phyloP scores from a whole-genome alignment of 2,329 filamentous ascomycete species.

The Neofusicoccum umdonicola region DNA sequence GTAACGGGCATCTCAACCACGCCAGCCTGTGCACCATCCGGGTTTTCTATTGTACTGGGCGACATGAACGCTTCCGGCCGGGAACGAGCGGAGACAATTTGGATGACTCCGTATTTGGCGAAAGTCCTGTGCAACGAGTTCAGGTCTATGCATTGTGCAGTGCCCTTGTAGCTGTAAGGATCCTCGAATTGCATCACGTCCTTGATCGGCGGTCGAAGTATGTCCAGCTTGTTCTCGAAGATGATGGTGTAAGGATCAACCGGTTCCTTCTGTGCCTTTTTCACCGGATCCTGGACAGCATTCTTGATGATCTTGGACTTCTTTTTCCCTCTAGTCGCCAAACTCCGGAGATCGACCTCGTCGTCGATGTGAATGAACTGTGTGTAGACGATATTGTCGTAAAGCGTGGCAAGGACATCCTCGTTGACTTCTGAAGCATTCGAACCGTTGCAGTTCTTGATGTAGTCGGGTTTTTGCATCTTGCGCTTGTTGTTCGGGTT shows the following conservation, averaged over 20 bases:
- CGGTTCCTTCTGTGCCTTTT: constrained; percentile 71
- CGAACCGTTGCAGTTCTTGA: constrained; percentile 87
- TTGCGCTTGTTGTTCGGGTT: constrained; percentile 99
- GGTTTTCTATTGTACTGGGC: constrained; percentile 79
- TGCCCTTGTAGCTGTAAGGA: constrained; percentile 83
- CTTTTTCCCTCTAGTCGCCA: constrained; percentile 68
- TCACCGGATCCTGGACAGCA: constrained; percentile 61
- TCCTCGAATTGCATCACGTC: constrained; percentile 94
- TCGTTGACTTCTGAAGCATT: constrained; percentile 67
- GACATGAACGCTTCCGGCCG: constrained; percentile 93
- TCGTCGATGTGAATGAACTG: constrained; percentile 98
- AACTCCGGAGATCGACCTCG: constrained; percentile 75
- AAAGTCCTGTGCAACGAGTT: constrained; percentile 83
- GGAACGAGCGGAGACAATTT: constrained; percentile 92
- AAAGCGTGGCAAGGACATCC: constrained; percentile 92
- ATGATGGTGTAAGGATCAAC: constrained; percentile 95
- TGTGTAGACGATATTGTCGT: constrained; percentile 97
- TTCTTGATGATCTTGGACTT: constrained; percentile 55
- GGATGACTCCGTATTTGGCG: constrained; percentile 84
- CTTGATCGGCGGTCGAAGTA: constrained; percentile 77
- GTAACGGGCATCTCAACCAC: constrained; percentile 97
- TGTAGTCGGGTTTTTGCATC: constrained; percentile 93
- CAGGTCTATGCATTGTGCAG: constrained; percentile 71
- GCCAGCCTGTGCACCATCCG: constrained; percentile 81
- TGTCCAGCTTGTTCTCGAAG: constrained; percentile 81